Evolutionary conservation across 306 rosid genomes (phyloP).

Genomic region (Quercus ilex): DNA sequence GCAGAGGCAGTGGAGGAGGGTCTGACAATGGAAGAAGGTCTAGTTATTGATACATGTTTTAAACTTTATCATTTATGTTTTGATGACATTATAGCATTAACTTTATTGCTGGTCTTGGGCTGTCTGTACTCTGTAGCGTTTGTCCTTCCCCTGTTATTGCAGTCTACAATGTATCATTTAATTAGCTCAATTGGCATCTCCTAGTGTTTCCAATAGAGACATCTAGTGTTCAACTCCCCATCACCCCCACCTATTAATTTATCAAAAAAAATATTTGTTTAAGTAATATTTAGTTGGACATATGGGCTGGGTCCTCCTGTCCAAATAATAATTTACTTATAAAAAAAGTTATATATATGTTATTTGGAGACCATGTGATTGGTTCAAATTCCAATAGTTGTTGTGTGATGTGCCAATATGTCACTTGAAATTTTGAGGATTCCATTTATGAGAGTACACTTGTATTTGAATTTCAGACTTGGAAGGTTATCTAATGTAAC

Average conservation of each 20-base stretch:
- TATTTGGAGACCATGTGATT: neutral
- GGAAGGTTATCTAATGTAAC: neutral
- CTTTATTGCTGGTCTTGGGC: neutral
- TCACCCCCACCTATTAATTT: no score
- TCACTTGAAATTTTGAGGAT: neutral
- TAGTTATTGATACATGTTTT: slow-evolving; percentile 19
- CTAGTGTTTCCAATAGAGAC: no score
- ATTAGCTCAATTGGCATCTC: no score
- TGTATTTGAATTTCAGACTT: neutral
- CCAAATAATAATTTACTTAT: no score
- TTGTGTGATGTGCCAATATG: neutral
- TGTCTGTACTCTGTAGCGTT: neutral
- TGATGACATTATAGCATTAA: neutral
- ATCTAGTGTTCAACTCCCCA: no score
- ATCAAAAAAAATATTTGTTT: neutral
- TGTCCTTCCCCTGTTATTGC: neutral
- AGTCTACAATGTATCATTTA: neutral
- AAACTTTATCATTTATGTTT: neutral
- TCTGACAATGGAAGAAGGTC: slow-evolving; percentile 74
- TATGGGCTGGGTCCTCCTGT: no score
- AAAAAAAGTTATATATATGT: neutral
- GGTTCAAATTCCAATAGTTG: neutral
- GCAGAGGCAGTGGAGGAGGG: slow-evolving; percentile 64
- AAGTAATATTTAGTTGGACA: neutral
- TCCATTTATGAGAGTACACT: neutral